Base-by-base conservation (phyloP, 805 yeast species). In the Blastobotrys attinorum region DNA sequence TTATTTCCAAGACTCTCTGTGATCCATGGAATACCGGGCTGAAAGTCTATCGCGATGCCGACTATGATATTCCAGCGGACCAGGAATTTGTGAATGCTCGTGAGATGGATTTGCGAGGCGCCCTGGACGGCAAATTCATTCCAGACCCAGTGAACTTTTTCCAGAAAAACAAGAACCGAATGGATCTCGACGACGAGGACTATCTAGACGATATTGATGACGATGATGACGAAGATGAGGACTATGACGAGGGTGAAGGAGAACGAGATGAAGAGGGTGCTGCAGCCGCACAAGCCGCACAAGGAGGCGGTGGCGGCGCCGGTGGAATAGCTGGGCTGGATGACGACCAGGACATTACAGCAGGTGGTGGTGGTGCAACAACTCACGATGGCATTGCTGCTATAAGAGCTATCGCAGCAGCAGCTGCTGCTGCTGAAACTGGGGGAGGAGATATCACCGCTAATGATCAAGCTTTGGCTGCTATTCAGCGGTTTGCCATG, bases 1-100 rank as follows among this genome's bases (percentile, higher is more conserved):
- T 72, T 0, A 64, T 83, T 7, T 75, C 85, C 40, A 63, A 62
- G 42, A 78, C 81, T 0, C 73, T 86, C 43, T 70, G 83, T 47
- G 61, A 70, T 21, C 73, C 72, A 40, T 85, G 95, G 89, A 56
- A 62, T 1, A 65, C 63, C 6, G 92, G 92, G 1, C 58, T 71
- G 22, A 42, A 46, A 7, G 49, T 47, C 18, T 37, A 49, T 3
- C 31, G 37, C 4, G 34, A 42, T 2, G 43, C 37, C 7, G 45
- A 22, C 3, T 31, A 31, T 11, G 10, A 25, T 8, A 11, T 11
- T 8, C 11, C 29, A 8, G 18, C 22, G 17, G 32, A 31, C 13
- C 6, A 15, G 18, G 41, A 36, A 22, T 40, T 22, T 18, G 29
- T 17, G 13, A 35, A 37, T 20, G 38, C 37, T 22, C 20, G 15